Percentiles rank a stretch among this genome's conserved stretches.
Conservation (phyloP, 441 rosid genomes). For the Syzygium syzygioides region DNA sequence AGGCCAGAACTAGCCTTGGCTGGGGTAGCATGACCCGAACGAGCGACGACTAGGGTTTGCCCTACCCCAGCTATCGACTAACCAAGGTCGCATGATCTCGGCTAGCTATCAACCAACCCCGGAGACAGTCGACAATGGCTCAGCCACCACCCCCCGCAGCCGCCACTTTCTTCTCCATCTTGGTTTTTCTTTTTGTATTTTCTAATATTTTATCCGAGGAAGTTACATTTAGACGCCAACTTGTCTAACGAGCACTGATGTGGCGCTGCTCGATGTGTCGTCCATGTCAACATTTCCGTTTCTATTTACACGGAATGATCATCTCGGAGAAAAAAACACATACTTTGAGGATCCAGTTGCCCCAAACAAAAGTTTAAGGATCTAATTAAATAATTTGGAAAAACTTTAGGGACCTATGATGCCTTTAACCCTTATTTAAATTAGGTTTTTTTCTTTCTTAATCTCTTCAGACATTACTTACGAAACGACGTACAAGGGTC, state of each 20-base stretch:
- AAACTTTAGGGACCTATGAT: too few species aligned
- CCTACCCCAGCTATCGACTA: too few species aligned
- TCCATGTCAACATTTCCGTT: neutral
- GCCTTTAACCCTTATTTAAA: too few species aligned
- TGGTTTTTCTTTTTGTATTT: neutral
- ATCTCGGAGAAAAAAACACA: neutral
- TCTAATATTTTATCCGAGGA: neutral
- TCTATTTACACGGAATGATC: neutral
- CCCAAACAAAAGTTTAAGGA: too few species aligned
- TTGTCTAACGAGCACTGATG: neutral
- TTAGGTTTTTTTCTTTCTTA: too few species aligned
- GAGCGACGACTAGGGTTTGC: too few species aligned
- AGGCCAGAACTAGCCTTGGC: too few species aligned
- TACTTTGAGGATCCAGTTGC: neutral
- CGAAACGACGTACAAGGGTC: too few species aligned
- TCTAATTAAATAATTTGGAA: too few species aligned
- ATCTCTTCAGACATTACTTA: too few species aligned
- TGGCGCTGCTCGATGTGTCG: neutral
- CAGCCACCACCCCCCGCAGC: fast-evolving
- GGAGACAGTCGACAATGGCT: neutral
- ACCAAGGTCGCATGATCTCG: fast-evolving
- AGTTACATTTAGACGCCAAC: neutral
- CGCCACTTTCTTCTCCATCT: fast-evolving
- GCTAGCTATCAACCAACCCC: fast-evolving
- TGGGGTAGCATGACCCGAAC: too few species aligned